phyloP scores from a whole-genome alignment of 1,284 basidiomycete species.

The Tetrapyrgos nigripes region DNA sequence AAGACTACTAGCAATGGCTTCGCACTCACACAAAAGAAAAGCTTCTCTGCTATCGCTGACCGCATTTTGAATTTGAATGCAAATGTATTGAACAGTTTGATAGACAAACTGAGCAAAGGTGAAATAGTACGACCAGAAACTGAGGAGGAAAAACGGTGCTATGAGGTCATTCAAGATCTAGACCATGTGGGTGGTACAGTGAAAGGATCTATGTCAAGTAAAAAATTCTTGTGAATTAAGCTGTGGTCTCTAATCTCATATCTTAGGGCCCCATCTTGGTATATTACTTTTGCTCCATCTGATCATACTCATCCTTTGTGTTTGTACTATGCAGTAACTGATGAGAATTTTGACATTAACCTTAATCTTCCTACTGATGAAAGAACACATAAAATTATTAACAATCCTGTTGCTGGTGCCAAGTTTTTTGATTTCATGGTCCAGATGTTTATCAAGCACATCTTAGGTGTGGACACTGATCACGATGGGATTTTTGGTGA shows the following conservation, averaged over 20 bases:
- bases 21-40: no score
- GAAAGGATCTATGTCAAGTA: slow-evolving; percentile 35
- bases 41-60: no score
- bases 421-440: no score
- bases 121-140: slow-evolving; percentile 27
- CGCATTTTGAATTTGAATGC: slow-evolving; percentile 33
- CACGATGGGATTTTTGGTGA: slow-evolving; percentile 29
- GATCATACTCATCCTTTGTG: no score
- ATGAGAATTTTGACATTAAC: no score
- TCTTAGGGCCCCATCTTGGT: slow-evolving; percentile 32
- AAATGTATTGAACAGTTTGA: slow-evolving; percentile 26
- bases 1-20: no score
- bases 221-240: slow-evolving; percentile 43
- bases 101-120: slow-evolving; percentile 26
- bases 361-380: no score
- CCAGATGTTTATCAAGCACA: no score
- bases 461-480: slow-evolving; percentile 21
- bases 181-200: slow-evolving; percentile 40
- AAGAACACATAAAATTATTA: no score
- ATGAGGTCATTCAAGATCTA: slow-evolving; percentile 37
- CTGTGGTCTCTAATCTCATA: slow-evolving; percentile 40
- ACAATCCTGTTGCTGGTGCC: no score
- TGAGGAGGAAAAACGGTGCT: slow-evolving; percentile 41
- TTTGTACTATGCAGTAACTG: no score
- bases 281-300: slow-evolving; percentile 34